phyloP scores from a whole-genome alignment of 179 eudicot genomes.

The Gypsophila paniculata region DNA sequence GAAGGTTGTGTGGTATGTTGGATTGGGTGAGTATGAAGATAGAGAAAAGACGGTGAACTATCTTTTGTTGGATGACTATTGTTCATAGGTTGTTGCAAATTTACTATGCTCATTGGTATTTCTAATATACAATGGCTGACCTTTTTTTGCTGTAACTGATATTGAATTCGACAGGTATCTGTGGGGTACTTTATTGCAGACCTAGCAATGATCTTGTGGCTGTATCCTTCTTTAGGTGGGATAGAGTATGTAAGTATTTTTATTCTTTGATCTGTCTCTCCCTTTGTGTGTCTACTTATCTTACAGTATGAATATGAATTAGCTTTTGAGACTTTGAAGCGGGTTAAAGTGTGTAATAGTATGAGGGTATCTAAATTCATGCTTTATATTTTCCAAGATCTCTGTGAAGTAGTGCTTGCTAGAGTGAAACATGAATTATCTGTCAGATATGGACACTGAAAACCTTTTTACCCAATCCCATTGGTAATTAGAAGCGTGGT shows the following conservation, averaged over 20 bases:
- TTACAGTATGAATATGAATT: background rate
- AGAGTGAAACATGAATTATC: background rate
- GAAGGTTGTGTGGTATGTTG: no score
- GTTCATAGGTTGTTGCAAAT: no score
- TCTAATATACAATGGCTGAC: background rate
- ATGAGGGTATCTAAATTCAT: background rate
- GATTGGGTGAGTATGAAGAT: no score
- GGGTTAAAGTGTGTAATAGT: background rate
- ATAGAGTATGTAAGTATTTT: conserved; percentile 79
- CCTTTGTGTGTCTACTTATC: background rate
- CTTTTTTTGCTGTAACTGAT: conserved; percentile 8
- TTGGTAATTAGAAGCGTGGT: background rate
- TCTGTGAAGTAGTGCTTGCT: background rate
- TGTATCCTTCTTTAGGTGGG: conserved; percentile 93
- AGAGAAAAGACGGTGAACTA: no score
- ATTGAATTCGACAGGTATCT: conserved; percentile 66
- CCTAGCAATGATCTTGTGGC: conserved; percentile 91
- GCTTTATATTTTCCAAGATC: background rate
- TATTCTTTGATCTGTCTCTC: conserved; percentile 7
- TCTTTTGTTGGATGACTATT: no score
- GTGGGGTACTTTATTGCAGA: conserved; percentile 93
- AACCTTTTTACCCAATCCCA: background rate
- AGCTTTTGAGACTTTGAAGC: background rate
- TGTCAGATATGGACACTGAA: background rate
- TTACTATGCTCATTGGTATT: background rate